A percentile compares a stretch with the other conserved stretches of the same genome.
Evolutionary conservation across 345 rosid genomes (phyloP).

Genomic region (Hypericum androsaemum): DNA sequence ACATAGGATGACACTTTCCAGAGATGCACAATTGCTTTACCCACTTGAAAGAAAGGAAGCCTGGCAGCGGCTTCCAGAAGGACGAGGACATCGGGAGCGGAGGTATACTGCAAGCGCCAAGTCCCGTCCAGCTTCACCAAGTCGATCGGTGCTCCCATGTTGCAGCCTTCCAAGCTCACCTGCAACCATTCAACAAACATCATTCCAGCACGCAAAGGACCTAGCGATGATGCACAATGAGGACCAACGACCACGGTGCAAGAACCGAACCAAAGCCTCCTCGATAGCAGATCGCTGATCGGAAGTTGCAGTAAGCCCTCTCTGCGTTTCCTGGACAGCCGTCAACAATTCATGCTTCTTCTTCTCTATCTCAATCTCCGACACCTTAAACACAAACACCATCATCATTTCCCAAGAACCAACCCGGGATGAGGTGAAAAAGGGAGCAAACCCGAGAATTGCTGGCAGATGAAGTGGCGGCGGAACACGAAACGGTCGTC

Average conservation of each 20-base stretch:
- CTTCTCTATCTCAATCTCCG: conserved; percentile 52
- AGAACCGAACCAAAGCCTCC: conserved; percentile 62
- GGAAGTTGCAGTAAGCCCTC: conserved; percentile 49
- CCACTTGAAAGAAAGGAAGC: conserved; percentile 77
- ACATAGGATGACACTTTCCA: background rate
- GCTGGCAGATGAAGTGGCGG: conserved; percentile 30
- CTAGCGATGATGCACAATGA: background rate
- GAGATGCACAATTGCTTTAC: conserved; percentile 1
- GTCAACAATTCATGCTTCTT: conserved; percentile 58
- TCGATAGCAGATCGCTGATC: conserved; percentile 73
- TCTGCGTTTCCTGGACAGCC: conserved; percentile 60
- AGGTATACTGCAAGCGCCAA: conserved; percentile 90
- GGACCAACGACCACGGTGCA: background rate
- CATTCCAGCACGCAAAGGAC: background rate
- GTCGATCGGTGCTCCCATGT: conserved; percentile 58
- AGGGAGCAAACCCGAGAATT: conserved; percentile 27
- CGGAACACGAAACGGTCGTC: conserved; percentile 26
- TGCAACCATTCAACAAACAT: conserved; percentile 17
- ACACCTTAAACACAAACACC: conserved; percentile 29
- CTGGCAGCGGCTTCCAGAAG: conserved; percentile 78
- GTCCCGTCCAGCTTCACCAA: conserved; percentile 70
- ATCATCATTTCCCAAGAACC: background rate
- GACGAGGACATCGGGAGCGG: conserved; percentile 82
- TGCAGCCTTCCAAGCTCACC: conserved; percentile 66
- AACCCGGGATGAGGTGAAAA: conserved; percentile 2